Evolutionary conservation across 2,329 filamentous ascomycete genomes (phyloP), one percentile per base, ranked within the genome.

Genomic region (Curvularia eragrostidis): DNA sequence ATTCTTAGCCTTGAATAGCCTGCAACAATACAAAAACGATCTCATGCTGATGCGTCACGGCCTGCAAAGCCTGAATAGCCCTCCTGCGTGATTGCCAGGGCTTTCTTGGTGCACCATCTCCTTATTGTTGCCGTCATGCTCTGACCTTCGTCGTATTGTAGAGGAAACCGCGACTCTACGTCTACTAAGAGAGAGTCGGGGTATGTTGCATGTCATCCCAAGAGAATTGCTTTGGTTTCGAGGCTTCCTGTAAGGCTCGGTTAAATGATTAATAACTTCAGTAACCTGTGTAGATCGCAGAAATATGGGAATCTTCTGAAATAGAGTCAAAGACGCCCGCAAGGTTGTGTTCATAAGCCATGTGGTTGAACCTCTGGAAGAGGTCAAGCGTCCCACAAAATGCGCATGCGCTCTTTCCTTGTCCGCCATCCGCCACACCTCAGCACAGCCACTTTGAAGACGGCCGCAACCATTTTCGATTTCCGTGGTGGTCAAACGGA

Each of bases 171-270:
- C 38, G 26, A 51, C 2, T 51, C 48, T 12, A 51, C n/a, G 10
- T 51, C 48, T 42, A 26, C 38, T 23, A n/a, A 18, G 24, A 51
- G 43, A 42, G 24, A 26, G n/a, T 30, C 36, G 12, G 48, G 38
- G 13, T 42, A 41, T n/a, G 18, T 34, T 23, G 32, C 24, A 13
- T 7, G 48, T 42, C 38, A 50, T 50, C 18, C 19, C 6, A 9
- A 30, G 23, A 7, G 42, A 50, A 10, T n/a, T n/a, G 23, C 18
- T 42, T 15, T 41, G 18, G 6, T 50, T 36, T 26, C 15, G 18
- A 21, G 48, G 24, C 8, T 21, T 24, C n/a, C 9, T 32, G 8
- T 42, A 50, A 13, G 18, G 36, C 38, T 42, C 36, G 4, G 42
- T 18, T 12, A 50, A 18, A n/a, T 41, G 48, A 15, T 41, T 36